These are phyloP conservation scores for Suillus weaverae DNA, from an alignment of 768 basidiomycete species.

Conservation along the genomic window DNA sequence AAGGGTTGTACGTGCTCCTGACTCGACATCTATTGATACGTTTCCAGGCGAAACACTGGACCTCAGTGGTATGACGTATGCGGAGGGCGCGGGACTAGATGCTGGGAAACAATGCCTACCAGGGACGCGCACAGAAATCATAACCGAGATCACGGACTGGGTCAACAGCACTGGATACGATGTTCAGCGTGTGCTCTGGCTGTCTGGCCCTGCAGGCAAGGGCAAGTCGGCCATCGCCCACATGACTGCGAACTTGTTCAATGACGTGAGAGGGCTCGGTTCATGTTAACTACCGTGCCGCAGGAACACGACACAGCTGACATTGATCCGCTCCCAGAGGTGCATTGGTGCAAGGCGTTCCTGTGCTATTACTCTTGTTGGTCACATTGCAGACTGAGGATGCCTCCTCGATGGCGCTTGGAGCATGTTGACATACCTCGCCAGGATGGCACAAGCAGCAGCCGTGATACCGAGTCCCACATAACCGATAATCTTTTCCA, in stretches of 20 bases:
- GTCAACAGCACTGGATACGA: slow-evolving; percentile 9
- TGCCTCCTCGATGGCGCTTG: too few species aligned
- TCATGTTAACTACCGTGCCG: neutral
- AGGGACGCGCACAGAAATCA: slow-evolving; percentile 22
- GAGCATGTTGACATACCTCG: too few species aligned
- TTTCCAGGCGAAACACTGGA: neutral
- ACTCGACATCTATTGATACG: neutral
- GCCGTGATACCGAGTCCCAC: too few species aligned
- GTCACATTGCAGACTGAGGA: too few species aligned
- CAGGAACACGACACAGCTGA: too few species aligned
- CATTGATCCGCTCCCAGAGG: too few species aligned
- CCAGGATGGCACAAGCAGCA: too few species aligned
- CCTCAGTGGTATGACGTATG: neutral
- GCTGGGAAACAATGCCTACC: slow-evolving; percentile 13
- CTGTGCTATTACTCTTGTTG: too few species aligned
- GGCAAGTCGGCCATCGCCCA: neutral
- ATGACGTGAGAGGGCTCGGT: neutral
- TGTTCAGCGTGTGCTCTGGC: neutral
- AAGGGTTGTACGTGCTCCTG: neutral
- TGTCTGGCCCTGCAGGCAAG: neutral
- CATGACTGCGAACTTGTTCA: slow-evolving; percentile 17
- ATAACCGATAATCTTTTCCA: too few species aligned
- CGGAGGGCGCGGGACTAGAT: neutral
- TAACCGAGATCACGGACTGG: slow-evolving; percentile 29
- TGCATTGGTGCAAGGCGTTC: too few species aligned